Percentiles rank a stretch among this genome's conserved stretches.
phyloP scores from a whole-genome alignment of 352 stramenopile species.

The Phytophthora citricola region DNA sequence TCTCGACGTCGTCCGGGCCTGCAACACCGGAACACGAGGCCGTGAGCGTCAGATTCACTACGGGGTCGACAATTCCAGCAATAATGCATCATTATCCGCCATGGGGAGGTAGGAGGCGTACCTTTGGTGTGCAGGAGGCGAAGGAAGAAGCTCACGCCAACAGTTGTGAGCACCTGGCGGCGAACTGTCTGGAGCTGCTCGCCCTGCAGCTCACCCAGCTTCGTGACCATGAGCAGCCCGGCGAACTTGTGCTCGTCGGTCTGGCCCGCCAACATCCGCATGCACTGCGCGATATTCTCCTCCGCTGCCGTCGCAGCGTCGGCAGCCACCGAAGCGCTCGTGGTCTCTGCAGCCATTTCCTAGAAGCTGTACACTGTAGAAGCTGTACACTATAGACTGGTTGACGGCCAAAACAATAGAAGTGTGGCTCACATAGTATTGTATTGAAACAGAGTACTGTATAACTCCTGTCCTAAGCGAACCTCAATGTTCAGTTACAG shows the following conservation, averaged over 20 bases:
- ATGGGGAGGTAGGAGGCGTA: constrained; percentile 10
- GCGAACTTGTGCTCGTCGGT: constrained; percentile 91
- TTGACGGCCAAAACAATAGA: constrained; percentile 8
- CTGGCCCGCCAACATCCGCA: constrained; percentile 71
- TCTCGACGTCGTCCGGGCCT: constrained; percentile 56
- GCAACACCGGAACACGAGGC: constrained; percentile 9
- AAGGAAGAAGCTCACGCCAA: constrained; percentile 79
- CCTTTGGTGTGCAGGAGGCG: constrained; percentile 81
- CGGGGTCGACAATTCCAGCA: not conserved
- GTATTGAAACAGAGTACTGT: not conserved
- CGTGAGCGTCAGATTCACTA: not conserved
- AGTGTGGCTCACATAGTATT: constrained; percentile 17
- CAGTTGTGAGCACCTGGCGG: constrained; percentile 61
- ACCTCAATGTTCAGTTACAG: no score
- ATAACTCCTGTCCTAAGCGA: no score
- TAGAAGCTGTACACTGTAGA: constrained; percentile 6
- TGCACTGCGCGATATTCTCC: constrained; percentile 60
- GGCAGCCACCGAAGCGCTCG: constrained; percentile 4
- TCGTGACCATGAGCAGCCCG: constrained; percentile 88
- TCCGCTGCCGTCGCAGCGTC: constrained; percentile 4
- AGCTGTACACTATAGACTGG: constrained; percentile 8
- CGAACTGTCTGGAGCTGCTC: constrained; percentile 61
- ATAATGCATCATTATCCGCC: not conserved
- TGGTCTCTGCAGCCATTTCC: constrained; percentile 28
- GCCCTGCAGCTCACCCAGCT: constrained; percentile 57